phyloP scores from a whole-genome alignment of 2,329 filamentous ascomycete species.

The Aspergillus fructus region DNA sequence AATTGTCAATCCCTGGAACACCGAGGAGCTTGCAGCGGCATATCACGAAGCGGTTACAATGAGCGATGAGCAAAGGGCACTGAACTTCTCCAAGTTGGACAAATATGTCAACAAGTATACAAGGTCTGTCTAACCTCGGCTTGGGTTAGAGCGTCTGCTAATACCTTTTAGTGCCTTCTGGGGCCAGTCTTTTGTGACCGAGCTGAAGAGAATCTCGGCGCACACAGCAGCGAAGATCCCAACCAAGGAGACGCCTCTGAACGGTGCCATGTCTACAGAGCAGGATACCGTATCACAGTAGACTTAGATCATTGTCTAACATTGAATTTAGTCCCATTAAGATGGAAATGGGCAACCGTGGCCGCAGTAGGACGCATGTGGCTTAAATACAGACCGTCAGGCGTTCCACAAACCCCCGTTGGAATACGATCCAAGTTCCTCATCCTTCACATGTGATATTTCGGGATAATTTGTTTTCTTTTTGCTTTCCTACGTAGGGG shows the following conservation, averaged over 20 bases:
- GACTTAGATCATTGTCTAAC: background rate
- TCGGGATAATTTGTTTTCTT: background rate
- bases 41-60: slow-evolving; percentile 97
- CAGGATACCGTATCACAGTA: slow-evolving; percentile 4
- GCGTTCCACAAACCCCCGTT: no score
- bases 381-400: background rate
- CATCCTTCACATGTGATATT: background rate
- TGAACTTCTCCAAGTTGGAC: slow-evolving; percentile 88
- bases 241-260: slow-evolving; percentile 26
- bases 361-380: background rate
- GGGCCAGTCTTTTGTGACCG: slow-evolving; percentile 88
- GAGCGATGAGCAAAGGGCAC: slow-evolving; percentile 79
- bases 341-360: background rate
- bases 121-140: slow-evolving; percentile 50
- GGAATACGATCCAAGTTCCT: background rate
- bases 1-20: slow-evolving; percentile 98
- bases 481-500: background rate
- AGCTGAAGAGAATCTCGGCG: slow-evolving; percentile 64
- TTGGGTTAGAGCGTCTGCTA: slow-evolving; percentile 11
- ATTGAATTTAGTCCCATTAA: no score
- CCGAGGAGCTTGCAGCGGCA: slow-evolving; percentile 86
- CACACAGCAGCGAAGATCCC: slow-evolving; percentile 39
- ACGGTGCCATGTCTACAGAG: slow-evolving; percentile 16
- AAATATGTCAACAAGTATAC: slow-evolving; percentile 98
- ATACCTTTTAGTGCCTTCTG: slow-evolving; percentile 71